Conservation (phyloP, 495 filamentous ascomycete genomes). For the Penicillium ochrochloron region DNA sequence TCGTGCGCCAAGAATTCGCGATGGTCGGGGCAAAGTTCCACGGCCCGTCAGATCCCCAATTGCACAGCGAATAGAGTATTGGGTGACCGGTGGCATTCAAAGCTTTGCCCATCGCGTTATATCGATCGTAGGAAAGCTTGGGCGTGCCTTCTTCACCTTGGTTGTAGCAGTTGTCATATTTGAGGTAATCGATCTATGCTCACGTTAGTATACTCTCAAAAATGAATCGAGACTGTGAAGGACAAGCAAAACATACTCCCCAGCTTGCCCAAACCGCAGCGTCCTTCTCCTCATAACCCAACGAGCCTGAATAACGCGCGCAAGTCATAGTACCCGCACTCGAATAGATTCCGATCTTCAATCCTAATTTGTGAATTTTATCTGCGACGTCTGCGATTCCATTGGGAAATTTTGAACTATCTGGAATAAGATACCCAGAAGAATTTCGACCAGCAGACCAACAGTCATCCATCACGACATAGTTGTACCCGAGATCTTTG, state of each 20-base stretch:
- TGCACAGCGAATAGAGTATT: slow-evolving; percentile 68
- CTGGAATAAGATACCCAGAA: slow-evolving; percentile 45
- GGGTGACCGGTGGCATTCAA: slow-evolving; percentile 57
- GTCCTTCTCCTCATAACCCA: slow-evolving; percentile 65
- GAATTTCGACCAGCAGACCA: slow-evolving; percentile 46
- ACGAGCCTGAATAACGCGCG: slow-evolving; percentile 55
- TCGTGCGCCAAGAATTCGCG: slow-evolving; percentile 61
- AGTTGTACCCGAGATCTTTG: slow-evolving; percentile 58
- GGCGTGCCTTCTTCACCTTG: slow-evolving; percentile 54
- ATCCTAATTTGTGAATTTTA: slow-evolving; percentile 46
- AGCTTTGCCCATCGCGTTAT: slow-evolving; percentile 64
- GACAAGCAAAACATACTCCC: slow-evolving; percentile 54
- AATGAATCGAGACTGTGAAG: too few relatives aligned
- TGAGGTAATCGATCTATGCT: slow-evolving; percentile 52
- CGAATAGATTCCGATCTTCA: slow-evolving; percentile 58
- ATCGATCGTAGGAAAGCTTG: slow-evolving; percentile 55
- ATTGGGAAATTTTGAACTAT: slow-evolving; percentile 49
- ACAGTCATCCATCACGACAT: slow-evolving; percentile 61
- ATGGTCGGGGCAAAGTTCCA: slow-evolving; percentile 63
- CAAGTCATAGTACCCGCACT: slow-evolving; percentile 51
- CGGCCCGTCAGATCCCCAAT: slow-evolving; percentile 56
- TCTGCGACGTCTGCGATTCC: slow-evolving; percentile 54
- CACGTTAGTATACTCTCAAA: slow-evolving; percentile 8
- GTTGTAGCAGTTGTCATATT: slow-evolving; percentile 76
- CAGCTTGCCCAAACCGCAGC: slow-evolving; percentile 64